These are phyloP conservation scores for Candida nanaspora DNA, from an alignment of 805 yeast genomes.

Conservation along the genomic window DNA sequence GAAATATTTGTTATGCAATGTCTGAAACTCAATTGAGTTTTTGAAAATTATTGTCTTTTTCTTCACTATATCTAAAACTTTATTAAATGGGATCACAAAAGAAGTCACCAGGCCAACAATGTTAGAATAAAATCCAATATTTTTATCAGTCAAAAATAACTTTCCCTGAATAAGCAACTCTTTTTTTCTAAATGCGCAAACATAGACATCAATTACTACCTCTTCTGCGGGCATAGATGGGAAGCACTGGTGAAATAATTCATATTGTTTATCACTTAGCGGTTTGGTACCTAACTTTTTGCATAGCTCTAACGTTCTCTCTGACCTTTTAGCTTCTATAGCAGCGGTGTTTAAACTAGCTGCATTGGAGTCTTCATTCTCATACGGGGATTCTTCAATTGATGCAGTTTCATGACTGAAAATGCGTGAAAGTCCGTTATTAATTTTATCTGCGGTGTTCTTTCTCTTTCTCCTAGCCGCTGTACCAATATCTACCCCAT, in stretches of 20 bases:
- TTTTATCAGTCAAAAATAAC: slow-evolving; percentile 48
- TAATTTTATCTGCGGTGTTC: not conserved
- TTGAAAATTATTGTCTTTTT: slow-evolving; percentile 62
- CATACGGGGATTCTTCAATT: not conserved
- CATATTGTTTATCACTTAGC: slow-evolving; percentile 46
- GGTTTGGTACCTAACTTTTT: slow-evolving; percentile 19
- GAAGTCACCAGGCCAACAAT: slow-evolving; percentile 63
- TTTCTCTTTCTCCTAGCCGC: not conserved
- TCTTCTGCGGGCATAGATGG: slow-evolving; percentile 45
- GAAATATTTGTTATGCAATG: slow-evolving; percentile 52
- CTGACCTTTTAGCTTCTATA: not conserved
- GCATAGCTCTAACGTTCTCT: slow-evolving; percentile 3
- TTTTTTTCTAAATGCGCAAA: slow-evolving; percentile 55
- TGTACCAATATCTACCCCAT: not conserved
- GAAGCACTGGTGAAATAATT: slow-evolving; percentile 54
- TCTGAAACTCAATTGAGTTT: slow-evolving; percentile 57
- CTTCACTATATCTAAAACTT: slow-evolving; percentile 58
- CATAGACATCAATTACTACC: slow-evolving; percentile 49
- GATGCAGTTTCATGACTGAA: not conserved
- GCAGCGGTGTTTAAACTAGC: not conserved
- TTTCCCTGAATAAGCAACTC: slow-evolving; percentile 66
- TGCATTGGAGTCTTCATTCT: not conserved
- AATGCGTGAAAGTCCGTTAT: not conserved
- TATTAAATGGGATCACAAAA: slow-evolving; percentile 48
- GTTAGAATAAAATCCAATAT: slow-evolving; percentile 58